These are phyloP conservation scores for Pythium aphanidermatum DNA, from an alignment of 352 stramenopile species.

Conservation along the genomic window DNA sequence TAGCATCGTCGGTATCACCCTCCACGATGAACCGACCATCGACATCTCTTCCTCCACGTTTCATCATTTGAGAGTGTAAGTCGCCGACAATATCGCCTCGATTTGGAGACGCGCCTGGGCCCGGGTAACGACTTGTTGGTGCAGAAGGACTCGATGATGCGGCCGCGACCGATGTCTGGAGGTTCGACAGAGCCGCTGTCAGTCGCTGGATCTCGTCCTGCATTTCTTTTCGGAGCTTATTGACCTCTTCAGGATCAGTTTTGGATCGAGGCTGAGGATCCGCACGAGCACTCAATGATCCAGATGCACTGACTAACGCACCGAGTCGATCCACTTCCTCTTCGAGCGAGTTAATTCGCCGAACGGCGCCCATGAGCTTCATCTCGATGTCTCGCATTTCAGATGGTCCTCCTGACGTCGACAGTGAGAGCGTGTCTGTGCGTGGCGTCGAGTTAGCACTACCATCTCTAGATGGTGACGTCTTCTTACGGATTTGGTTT, in stretches of 20 bases:
- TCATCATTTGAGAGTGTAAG: constrained; percentile 52
- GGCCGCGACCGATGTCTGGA: constrained; percentile 13
- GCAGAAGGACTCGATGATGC: background rate
- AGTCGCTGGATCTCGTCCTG: constrained; percentile 49
- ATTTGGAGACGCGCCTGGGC: background rate
- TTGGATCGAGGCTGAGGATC: background rate
- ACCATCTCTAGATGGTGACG: background rate
- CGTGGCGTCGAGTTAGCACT: constrained; percentile 2
- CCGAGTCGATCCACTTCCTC: constrained; percentile 63
- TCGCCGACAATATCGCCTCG: constrained; percentile 38
- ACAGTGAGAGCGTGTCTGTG: background rate
- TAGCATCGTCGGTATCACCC: constrained; percentile 5
- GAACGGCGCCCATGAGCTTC: constrained; percentile 46
- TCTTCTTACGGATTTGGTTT: constrained; percentile 34
- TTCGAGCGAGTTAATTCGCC: constrained; percentile 47
- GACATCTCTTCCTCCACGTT: constrained; percentile 26
- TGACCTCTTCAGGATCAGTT: constrained; percentile 27
- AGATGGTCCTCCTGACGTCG: background rate
- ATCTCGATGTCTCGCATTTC: constrained; percentile 47
- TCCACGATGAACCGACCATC: constrained; percentile 40
- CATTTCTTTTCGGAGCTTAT: constrained; percentile 44
- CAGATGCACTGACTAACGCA: constrained; percentile 16
- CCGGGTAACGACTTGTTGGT: background rate
- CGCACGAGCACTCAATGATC: background rate
- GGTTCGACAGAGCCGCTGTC: constrained; percentile 16